Evolutionary conservation across 768 basidiomycete genomes (phyloP).

Genomic region (Lactifluus volemus): DNA sequence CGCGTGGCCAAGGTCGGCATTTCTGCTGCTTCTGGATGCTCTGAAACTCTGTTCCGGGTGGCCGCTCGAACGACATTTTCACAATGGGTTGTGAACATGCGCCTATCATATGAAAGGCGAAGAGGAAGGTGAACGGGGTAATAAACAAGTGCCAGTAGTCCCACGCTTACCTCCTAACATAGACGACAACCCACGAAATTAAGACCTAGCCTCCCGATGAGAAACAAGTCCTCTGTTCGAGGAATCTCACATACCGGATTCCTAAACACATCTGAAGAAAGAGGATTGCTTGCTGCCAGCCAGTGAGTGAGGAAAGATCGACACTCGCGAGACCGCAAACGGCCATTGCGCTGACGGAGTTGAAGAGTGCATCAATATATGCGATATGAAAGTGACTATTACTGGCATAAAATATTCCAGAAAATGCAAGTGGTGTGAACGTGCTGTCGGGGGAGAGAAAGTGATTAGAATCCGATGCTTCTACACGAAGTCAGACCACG

Average conservation of each 20-base stretch:
- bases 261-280: conserved; percentile 72
- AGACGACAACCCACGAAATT: conserved; percentile 80
- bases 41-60: conserved; percentile 4
- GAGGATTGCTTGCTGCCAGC: conserved; percentile 59
- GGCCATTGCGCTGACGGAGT: conserved; percentile 68
- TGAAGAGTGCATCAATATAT: conserved; percentile 74
- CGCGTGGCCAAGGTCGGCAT: background rate
- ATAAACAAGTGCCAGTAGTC: background rate
- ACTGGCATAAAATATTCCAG: conserved; percentile 73
- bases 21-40: conserved; percentile 29
- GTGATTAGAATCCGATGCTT: background rate
- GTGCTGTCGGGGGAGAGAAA: conserved; percentile 36
- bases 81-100: conserved; percentile 16
- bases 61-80: conserved; percentile 16
- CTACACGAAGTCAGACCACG: conserved; percentile 8
- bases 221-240: background rate
- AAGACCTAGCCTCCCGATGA: conserved; percentile 42
- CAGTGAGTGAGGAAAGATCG: conserved; percentile 58
- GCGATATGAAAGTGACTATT: conserved; percentile 64
- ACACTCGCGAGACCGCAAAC: conserved; percentile 70
- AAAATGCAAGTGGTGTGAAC: conserved; percentile 70
- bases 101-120: conserved; percentile 9
- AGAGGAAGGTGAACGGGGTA: background rate
- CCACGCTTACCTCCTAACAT: conserved; percentile 52
- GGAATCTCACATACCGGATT: conserved; percentile 48